phyloP scores from a whole-genome alignment of 1,139 yeast species.

The Yamadazyma membranifaciens region DNA sequence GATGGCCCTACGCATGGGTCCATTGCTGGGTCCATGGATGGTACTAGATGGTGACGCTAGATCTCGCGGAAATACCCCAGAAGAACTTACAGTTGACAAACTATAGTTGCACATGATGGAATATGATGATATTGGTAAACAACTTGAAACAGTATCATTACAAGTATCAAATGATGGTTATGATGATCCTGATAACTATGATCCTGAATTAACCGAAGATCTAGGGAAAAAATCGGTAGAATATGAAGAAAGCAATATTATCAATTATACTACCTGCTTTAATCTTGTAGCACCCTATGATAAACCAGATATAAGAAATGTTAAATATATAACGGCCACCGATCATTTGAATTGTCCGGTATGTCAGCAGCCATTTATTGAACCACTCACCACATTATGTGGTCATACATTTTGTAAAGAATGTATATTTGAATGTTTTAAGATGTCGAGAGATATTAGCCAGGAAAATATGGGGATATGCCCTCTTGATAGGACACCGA shows the following conservation, averaged over 20 bases:
- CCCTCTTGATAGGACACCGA: conserved; percentile 61
- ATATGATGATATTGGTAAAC: conserved; percentile 1
- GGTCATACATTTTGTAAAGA: conserved; percentile 60
- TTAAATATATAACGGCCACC: conserved; percentile 34
- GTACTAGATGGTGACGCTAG: too few relatives aligned
- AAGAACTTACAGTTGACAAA: too few relatives aligned
- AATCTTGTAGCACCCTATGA: conserved; percentile 9
- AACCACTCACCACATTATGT: conserved; percentile 56
- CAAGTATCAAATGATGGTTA: neutral
- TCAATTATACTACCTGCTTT: conserved; percentile 1
- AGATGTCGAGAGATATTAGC: conserved; percentile 22
- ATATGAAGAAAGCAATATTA: conserved; percentile 1
- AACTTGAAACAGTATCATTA: neutral
- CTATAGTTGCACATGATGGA: too few relatives aligned
- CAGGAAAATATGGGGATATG: conserved; percentile 39
- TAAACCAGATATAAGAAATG: conserved; percentile 34
- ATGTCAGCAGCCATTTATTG: conserved; percentile 55
- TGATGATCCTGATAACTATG: neutral
- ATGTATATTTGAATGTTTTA: conserved; percentile 50
- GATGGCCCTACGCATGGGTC: too few relatives aligned
- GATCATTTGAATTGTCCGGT: conserved; percentile 60
- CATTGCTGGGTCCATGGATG: too few relatives aligned
- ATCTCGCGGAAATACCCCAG: too few relatives aligned
- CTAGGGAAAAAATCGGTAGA: neutral
- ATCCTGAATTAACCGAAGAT: neutral